Base-by-base conservation (phyloP, 768 basidiomycete species). In the Russula earlei region DNA sequence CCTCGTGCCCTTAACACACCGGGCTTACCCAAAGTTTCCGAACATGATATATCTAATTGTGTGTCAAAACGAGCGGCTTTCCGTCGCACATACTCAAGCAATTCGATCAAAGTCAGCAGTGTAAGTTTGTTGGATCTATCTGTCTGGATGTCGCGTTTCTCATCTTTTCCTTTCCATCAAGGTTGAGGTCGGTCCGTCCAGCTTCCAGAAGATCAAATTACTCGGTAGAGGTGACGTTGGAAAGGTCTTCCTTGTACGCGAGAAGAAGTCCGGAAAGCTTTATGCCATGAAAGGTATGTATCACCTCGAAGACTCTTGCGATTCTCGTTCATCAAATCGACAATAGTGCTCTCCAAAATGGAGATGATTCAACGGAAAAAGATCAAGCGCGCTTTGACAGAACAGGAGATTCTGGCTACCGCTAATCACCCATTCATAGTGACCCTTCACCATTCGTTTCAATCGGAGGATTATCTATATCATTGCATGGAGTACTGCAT, bases 351-450 rank as follows among this genome's bases (percentile, higher is more conserved):
- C 43, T 96, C 93, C 49, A 98, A 98, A 77, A 91, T 88, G 76
- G 96, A 99, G 77, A 98, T 99, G 95, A 94, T 99, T 70, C 92
- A 95, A 74, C 84, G 96, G 65, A 96, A 95, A 76, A 99, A 99
- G 78, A 95, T 99, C 75, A 99, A 99, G 71, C 84, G 96, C 59
- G 96, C 95, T 9, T 69, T 99, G 66, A 97, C 96, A 4, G 96
- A 99, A 72, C 96, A 97, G 74, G 96, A 98, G 71, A 99, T 99
- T 63, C 80, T 99, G 41, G 95, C 95, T 9, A 95, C 94, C 22
- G 91, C 96, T 31, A 99, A 99, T 67, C 96, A 98, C 68, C 96
- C 96, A 1, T 99, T 99, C 78, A 99, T 99, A 72, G 95, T 99
- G 65, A 98, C 96, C 24, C 82, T 99, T 36, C 89, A 97, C 72